phyloP scores from a whole-genome alignment of 139 green algal species.

The Monoraphidium neglectum region DNA sequence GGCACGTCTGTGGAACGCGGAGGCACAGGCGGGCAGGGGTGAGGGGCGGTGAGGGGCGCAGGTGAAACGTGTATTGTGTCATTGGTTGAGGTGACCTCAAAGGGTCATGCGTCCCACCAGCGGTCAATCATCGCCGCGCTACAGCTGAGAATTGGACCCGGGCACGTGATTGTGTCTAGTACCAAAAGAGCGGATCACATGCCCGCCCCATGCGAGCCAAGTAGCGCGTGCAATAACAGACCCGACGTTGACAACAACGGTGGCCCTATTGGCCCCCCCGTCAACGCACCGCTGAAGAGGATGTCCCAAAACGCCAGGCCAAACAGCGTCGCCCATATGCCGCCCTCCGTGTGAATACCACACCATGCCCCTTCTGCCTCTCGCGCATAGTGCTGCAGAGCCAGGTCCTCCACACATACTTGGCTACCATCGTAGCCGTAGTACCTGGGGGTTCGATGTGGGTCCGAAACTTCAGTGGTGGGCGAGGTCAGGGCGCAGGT shows the following conservation, averaged over 20 bases:
- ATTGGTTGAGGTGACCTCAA: not conserved
- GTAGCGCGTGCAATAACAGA: not conserved
- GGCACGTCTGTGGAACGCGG: slow-evolving; percentile 51
- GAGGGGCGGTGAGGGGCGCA: not conserved
- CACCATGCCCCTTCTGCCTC: slow-evolving; percentile 69
- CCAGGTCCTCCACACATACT: slow-evolving; percentile 75
- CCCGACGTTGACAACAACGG: not conserved
- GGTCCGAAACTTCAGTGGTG: too few species aligned
- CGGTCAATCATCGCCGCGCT: not conserved
- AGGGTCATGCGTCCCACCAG: not conserved
- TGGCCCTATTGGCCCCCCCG: not conserved
- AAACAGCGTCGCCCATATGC: slow-evolving; percentile 84
- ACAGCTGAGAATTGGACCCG: not conserved
- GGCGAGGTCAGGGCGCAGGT: too few species aligned
- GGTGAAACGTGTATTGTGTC: not conserved
- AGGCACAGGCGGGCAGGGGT: slow-evolving; percentile 11
- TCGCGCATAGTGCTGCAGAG: slow-evolving; percentile 79
- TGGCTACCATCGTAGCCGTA: slow-evolving; percentile 33
- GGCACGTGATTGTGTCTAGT: not conserved
- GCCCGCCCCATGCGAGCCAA: not conserved
- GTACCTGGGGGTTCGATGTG: slow-evolving; percentile 31
- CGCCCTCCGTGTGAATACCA: slow-evolving; percentile 76
- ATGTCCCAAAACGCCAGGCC: slow-evolving; percentile 78
- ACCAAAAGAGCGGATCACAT: not conserved
- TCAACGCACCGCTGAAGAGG: slow-evolving; percentile 51